phyloP scores from a whole-genome alignment of 139 green algal genomes.

The Micractinium conductrix region DNA sequence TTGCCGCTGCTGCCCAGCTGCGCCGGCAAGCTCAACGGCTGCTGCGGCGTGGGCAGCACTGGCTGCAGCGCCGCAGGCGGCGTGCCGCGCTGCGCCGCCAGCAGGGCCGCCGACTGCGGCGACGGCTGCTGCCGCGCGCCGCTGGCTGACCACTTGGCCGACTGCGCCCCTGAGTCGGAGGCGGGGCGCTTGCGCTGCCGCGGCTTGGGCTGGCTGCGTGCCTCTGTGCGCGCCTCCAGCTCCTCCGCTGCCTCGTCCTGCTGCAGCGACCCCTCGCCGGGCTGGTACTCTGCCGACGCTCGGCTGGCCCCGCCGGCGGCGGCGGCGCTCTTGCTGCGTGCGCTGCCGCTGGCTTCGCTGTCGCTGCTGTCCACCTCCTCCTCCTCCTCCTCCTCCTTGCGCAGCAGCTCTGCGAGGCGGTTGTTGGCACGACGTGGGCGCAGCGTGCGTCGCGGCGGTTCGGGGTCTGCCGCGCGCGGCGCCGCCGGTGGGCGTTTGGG shows the following conservation, averaged over 20 bases:
- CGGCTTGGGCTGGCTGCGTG: no score
- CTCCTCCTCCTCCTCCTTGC: constrained; percentile 12
- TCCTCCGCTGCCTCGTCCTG: constrained; percentile 4
- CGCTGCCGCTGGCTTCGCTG: background rate
- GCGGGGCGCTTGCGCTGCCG: constrained; percentile 4
- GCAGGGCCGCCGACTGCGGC: background rate
- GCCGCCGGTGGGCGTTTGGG: background rate
- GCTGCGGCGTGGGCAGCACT: constrained; percentile 1
- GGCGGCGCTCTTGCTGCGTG: background rate
- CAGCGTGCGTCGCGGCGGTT: background rate
- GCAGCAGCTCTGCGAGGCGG: background rate
- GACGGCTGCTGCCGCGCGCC: background rate
- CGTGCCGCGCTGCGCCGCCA: background rate
- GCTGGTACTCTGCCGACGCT: constrained; percentile 6
- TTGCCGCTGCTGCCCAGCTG: background rate
- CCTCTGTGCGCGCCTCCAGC: background rate
- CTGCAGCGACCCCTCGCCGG: background rate
- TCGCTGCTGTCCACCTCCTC: background rate
- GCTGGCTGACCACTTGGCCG: background rate
- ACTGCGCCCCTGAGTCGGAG: background rate
- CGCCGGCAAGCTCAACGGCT: background rate
- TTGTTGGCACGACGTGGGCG: background rate
- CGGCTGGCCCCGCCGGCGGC: background rate
- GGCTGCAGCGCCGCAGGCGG: background rate
- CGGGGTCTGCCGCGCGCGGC: background rate